phyloP scores from a whole-genome alignment of 768 basidiomycete species.

The Tylopilus rubrobrunneus region DNA sequence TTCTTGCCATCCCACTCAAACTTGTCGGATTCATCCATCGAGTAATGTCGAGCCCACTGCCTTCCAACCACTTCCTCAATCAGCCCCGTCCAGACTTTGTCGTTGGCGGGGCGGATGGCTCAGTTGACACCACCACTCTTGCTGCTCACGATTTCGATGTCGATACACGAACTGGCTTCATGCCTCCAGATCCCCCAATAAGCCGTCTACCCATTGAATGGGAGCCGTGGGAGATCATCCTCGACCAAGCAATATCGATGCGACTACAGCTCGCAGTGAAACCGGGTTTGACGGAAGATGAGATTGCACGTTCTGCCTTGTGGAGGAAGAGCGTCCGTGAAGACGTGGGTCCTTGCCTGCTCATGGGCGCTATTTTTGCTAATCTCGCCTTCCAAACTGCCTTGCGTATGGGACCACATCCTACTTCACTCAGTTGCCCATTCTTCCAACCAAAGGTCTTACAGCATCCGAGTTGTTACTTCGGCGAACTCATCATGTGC shows the following conservation, averaged over 20 bases:
- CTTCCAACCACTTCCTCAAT: conserved; percentile 33
- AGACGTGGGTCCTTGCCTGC: conserved; percentile 34
- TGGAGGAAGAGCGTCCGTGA: conserved; percentile 53
- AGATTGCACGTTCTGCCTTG: conserved; percentile 38
- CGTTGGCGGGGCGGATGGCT: conserved; percentile 19
- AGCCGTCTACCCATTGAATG: conserved; percentile 56
- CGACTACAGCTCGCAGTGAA: conserved; percentile 56
- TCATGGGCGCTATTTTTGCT: background rate
- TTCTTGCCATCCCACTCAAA: background rate
- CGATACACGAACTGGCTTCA: conserved; percentile 86
- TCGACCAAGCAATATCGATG: conserved; percentile 45
- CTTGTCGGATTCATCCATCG: background rate
- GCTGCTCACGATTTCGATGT: conserved; percentile 91
- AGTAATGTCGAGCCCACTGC: conserved; percentile 13
- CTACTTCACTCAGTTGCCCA: conserved; percentile 43
- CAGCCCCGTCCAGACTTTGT: conserved; percentile 33
- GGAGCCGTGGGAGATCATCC: conserved; percentile 68
- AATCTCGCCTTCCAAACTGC: background rate
- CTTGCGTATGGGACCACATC: background rate
- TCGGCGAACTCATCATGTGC: conserved; percentile 69
- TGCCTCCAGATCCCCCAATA: conserved; percentile 76
- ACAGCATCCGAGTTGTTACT: conserved; percentile 51
- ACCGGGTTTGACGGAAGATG: conserved; percentile 34
- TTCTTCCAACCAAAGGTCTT: conserved; percentile 46
- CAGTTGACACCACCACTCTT: conserved; percentile 55